phyloP scores from a whole-genome alignment of 257 asterid species.

The Solanum sejunctum region DNA sequence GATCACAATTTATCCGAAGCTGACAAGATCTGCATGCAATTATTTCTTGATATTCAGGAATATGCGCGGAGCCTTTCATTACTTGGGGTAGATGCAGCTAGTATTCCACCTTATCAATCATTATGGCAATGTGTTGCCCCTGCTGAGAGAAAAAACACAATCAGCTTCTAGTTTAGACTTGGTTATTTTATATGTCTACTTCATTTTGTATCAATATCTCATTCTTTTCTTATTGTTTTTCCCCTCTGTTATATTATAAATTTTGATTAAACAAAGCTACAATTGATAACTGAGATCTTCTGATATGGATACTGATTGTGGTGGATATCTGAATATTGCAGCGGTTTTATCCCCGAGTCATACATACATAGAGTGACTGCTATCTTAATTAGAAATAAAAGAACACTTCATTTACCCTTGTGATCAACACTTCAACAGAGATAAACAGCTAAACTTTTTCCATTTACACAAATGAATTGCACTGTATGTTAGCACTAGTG shows the following conservation, averaged over 20 bases:
- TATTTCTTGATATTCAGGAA: slow-evolving; percentile 96
- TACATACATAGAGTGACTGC: not conserved
- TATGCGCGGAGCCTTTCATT: slow-evolving; percentile 71
- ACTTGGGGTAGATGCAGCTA: slow-evolving; percentile 70
- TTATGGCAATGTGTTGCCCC: slow-evolving; percentile 93
- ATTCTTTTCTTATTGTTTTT: not conserved
- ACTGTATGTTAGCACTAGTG: not conserved
- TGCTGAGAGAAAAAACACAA: slow-evolving; percentile 37
- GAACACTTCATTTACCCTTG: not conserved
- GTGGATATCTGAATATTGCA: not conserved
- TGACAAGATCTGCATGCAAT: slow-evolving; percentile 90
- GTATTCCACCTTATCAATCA: slow-evolving; percentile 56
- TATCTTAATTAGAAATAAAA: not conserved
- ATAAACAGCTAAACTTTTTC: not conserved
- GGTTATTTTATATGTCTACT: not conserved
- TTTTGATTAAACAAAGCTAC: not conserved
- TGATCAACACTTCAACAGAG: not conserved
- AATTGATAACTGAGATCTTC: not conserved
- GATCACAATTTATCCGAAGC: slow-evolving; percentile 80
- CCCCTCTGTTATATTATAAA: not conserved
- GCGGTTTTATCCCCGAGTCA: not conserved
- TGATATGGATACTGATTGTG: not conserved
- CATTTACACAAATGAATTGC: not conserved
- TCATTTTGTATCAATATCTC: not conserved
- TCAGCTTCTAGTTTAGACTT: not conserved